Percentiles rank a stretch among this genome's conserved stretches.
These are phyloP conservation scores for Trichoderma koningii DNA, from an alignment of 2,329 filamentous ascomycete genomes.

Conservation along the genomic window DNA sequence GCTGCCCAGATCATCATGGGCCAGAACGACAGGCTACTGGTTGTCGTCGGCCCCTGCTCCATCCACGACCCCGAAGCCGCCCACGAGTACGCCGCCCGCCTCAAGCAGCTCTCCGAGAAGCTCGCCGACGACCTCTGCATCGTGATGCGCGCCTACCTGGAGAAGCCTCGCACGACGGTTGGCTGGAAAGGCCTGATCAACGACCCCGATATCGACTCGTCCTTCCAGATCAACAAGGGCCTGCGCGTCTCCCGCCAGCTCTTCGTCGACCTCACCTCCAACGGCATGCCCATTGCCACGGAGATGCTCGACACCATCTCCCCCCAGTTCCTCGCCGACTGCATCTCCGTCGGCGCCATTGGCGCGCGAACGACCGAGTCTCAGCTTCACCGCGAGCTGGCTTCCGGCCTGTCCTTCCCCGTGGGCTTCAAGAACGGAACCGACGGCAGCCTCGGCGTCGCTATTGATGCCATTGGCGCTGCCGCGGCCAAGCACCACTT, in stretches of 20 bases:
- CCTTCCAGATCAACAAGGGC: constrained; percentile 99
- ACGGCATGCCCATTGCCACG: constrained; percentile 90
- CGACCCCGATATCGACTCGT: constrained; percentile 95
- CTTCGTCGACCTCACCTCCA: constrained; percentile 83
- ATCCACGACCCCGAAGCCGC: constrained; percentile 91
- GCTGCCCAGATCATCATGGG: constrained; percentile 76
- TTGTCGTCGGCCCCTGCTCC: constrained; percentile 93
- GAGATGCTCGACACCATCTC: constrained; percentile 99
- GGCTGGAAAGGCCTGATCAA: constrained; percentile 99
- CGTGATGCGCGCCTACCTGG: constrained; percentile 97
- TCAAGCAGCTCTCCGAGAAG: constrained; percentile 76
- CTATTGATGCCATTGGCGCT: constrained; percentile 92
- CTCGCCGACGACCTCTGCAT: constrained; percentile 83
- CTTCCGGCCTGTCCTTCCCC: constrained; percentile 92
- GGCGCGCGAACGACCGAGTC: constrained; percentile 95
- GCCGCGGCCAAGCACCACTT: constrained; percentile 90
- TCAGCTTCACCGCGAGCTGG: constrained; percentile 93
- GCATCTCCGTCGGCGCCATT: constrained; percentile 93
- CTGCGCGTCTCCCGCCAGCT: constrained; percentile 88
- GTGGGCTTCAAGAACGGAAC: constrained; percentile 99
- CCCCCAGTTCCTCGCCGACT: constrained; percentile 93
- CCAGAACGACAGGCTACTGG: constrained; percentile 82
- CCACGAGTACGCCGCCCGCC: constrained; percentile 80
- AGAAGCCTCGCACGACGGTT: constrained; percentile 97
- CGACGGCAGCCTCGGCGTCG: constrained; percentile 85